Percentiles rank a stretch among this genome's conserved stretches.
These are phyloP conservation scores for Pseudozyma hubeiensis DNA, from an alignment of 1,284 basidiomycete genomes.

Conservation along the genomic window DNA sequence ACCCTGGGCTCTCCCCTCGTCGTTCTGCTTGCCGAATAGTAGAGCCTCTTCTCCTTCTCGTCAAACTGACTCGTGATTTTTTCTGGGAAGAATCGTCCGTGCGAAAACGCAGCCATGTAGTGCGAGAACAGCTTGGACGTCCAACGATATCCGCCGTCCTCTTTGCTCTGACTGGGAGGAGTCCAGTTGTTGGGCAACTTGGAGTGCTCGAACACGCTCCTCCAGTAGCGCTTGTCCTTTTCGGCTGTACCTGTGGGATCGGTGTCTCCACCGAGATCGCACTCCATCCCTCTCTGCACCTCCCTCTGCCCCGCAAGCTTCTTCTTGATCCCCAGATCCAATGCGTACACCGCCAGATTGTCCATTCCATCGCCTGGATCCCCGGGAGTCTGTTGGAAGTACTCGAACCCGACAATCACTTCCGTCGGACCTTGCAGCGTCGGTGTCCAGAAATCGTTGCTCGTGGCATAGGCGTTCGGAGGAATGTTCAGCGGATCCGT, in stretches of 20 bases:
- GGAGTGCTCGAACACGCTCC: constrained; percentile 55
- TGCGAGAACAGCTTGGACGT: constrained; percentile 49
- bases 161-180: not conserved
- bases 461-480: constrained; percentile 47
- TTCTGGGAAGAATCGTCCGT: constrained; percentile 44
- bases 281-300: constrained; percentile 37
- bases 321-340: constrained; percentile 52
- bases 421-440: constrained; percentile 45
- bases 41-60: constrained; percentile 52
- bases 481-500: constrained; percentile 38
- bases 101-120: constrained; percentile 50
- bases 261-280: constrained; percentile 42
- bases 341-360: constrained; percentile 49
- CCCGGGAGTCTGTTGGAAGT: constrained; percentile 56
- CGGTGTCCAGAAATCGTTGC: constrained; percentile 51
- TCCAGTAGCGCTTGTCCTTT: constrained; percentile 24
- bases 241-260: constrained; percentile 26
- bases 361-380: constrained; percentile 60
- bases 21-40: constrained; percentile 50
- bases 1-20: constrained; percentile 48
- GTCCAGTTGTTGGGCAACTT: constrained; percentile 51
- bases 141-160: constrained; percentile 22
- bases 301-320: constrained; percentile 25
- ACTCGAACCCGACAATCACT: constrained; percentile 53
- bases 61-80: constrained; percentile 57